A percentile compares a stretch with the other conserved stretches of the same genome.
Evolutionary conservation across 192 early-diverging fungal species (phyloP).

Genomic region (Gamsiella multidivaricata): DNA sequence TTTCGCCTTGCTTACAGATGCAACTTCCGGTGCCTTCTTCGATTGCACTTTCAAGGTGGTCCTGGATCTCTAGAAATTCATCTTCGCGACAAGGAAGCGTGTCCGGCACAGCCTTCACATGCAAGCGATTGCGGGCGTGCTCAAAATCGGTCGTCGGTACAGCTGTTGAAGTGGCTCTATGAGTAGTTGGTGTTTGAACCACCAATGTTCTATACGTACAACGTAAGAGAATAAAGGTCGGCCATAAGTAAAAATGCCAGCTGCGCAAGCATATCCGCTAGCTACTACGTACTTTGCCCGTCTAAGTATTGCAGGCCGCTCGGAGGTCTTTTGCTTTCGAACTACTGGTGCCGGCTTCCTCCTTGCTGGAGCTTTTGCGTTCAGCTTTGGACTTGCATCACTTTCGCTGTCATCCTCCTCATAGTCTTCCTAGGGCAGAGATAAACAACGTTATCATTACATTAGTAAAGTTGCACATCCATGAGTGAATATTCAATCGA

Average conservation of each 20-base stretch:
- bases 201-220: slow-evolving; percentile 7
- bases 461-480: no score
- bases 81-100: slow-evolving; percentile 93
- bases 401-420: no score
- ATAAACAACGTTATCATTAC: no score
- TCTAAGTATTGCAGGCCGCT: neutral
- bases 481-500: no score
- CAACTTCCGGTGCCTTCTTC: slow-evolving; percentile 86
- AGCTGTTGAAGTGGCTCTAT: slow-evolving; percentile 27
- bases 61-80: slow-evolving; percentile 87
- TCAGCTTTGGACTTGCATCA: no score
- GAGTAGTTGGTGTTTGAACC: slow-evolving; percentile 40
- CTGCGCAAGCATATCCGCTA: neutral
- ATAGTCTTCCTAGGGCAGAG: no score
- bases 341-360: neutral
- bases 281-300: slow-evolving; percentile 22
- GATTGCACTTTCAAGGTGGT: slow-evolving; percentile 80
- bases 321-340: neutral
- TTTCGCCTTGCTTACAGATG: slow-evolving; percentile 74
- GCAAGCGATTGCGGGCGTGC: slow-evolving; percentile 79
- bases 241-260: no score
- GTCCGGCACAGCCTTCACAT: slow-evolving; percentile 90
- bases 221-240: neutral
- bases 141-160: slow-evolving; percentile 64
- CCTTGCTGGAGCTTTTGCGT: no score